Conservation (phyloP, 495 filamentous ascomycete genomes). For the Penicillium argentinense region DNA sequence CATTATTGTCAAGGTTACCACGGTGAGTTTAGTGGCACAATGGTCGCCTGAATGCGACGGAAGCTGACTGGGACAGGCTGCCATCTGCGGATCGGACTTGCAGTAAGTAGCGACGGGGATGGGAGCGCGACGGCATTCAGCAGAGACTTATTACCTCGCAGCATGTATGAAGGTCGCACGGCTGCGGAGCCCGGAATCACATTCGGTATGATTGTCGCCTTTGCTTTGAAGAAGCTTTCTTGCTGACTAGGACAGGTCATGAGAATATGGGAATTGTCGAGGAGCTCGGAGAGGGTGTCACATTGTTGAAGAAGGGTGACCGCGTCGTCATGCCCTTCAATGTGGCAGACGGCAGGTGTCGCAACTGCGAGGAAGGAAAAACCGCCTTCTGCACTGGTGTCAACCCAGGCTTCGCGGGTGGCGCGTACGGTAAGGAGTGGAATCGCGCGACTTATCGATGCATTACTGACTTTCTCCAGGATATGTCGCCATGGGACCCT, state of each 20-base stretch:
- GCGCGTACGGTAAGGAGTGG: conserved; percentile 46
- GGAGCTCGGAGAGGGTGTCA: conserved; percentile 47
- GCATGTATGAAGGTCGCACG: conserved; percentile 55
- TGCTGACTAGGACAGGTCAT: conserved; percentile 39
- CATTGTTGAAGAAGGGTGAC: conserved; percentile 50
- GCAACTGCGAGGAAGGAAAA: conserved; percentile 57
- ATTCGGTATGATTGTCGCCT: conserved; percentile 40
- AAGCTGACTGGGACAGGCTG: conserved; percentile 25
- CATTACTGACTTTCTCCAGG: conserved; percentile 9
- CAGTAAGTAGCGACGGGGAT: conserved; percentile 23
- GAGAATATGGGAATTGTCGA: conserved; percentile 55
- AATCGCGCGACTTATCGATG: neutral
- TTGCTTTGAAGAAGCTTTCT: too few species aligned
- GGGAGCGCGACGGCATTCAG: neutral
- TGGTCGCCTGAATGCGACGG: neutral
- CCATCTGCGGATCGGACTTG: conserved; percentile 53
- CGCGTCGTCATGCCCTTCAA: conserved; percentile 61
- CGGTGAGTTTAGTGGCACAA: conserved; percentile 33
- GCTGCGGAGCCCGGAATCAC: conserved; percentile 52
- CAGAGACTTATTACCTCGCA: conserved; percentile 15
- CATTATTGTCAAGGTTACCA: conserved; percentile 57
- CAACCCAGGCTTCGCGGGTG: conserved; percentile 59
- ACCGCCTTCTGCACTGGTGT: conserved; percentile 59
- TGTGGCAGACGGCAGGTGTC: conserved; percentile 57
- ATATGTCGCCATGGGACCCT: conserved; percentile 61